phyloP scores from a whole-genome alignment of 352 stramenopile genomes.

The Phytophthora sansomeana region DNA sequence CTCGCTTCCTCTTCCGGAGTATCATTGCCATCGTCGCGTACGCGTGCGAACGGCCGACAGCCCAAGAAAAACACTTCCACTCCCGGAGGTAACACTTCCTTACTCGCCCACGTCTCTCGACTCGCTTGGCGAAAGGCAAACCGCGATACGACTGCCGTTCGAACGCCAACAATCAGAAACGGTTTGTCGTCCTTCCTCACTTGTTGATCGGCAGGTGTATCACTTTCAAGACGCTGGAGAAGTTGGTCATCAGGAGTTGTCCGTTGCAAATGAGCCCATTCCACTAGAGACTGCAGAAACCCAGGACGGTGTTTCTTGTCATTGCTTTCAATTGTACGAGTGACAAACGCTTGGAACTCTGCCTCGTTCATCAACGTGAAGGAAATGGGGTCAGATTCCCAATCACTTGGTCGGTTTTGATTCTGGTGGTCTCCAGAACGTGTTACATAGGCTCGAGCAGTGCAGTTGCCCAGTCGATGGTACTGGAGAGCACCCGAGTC shows the following conservation, averaged over 20 bases:
- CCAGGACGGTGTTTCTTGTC: neutral
- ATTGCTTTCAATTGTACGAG: neutral
- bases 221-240: no score
- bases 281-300: no score
- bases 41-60: constrained; percentile 10
- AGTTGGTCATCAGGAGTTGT: neutral
- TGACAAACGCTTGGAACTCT: neutral
- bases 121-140: constrained; percentile 41
- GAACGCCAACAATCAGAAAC: constrained; percentile 37
- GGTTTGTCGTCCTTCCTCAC: no score
- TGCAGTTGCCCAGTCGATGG: neutral
- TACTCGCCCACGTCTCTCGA: constrained; percentile 42
- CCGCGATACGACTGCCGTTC: constrained; percentile 28
- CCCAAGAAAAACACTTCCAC: constrained; percentile 33
- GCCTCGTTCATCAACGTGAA: neutral
- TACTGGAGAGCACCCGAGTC: neutral
- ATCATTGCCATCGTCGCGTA: neutral
- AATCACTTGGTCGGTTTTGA: no score
- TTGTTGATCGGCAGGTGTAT: no score
- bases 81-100: neutral
- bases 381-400: neutral
- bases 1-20: neutral
- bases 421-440: neutral
- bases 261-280: neutral
- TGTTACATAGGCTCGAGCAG: neutral